Evolutionary conservation across 2,329 filamentous ascomycete species (phyloP), one percentile per base, ranked within the genome.

Genomic region (Penicillium psychrosexuale): DNA sequence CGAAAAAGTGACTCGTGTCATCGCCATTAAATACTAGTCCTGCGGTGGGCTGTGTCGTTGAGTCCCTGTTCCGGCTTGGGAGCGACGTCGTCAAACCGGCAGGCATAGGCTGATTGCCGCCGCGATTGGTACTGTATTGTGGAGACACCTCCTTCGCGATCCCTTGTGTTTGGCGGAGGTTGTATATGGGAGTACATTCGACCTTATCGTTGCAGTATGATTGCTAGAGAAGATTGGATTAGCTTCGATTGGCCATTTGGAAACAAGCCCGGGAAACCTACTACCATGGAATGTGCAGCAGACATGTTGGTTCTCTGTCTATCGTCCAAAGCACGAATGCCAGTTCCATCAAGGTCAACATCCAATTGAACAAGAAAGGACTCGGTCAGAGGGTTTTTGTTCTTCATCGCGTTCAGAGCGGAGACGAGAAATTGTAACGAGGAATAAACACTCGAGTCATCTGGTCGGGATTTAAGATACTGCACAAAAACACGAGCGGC

Each of bases 311-410:
- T 44, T 11, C 56, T 51, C 45, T 62, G 48, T 45, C 52, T 27
- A 36, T 51, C 45, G 31, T 62, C 52, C 11, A 64, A 53, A 17
- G 67, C 60, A 40, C 67, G 68, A 22, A 77, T 64, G 5, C 71
- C 68, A 38, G 69, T 75, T 8, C 73, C 86, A 70, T 95, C 90
- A 4, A 97, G 81, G 67, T 99, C 94, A 15, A 97, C 88, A 62
- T 97, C 91, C 5, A 97, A 79, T 71, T 97, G 94, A 3, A 94
- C 90, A 34, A 97, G 77, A 75, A 97, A 97, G 0, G 93, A 97
- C 69, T 97, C 92, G 0, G 93, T 96, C 47, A 99, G 79, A 0
- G 92, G 92, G 62, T 96, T 97, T 65, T 89, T 89, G 56, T 84
- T 84, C 73, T 95, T 96, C 61, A 97, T 75, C 4, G 90, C 91